Base-by-base conservation (phyloP, 2,329 filamentous ascomycete species). In the Aspergillus niger region DNA sequence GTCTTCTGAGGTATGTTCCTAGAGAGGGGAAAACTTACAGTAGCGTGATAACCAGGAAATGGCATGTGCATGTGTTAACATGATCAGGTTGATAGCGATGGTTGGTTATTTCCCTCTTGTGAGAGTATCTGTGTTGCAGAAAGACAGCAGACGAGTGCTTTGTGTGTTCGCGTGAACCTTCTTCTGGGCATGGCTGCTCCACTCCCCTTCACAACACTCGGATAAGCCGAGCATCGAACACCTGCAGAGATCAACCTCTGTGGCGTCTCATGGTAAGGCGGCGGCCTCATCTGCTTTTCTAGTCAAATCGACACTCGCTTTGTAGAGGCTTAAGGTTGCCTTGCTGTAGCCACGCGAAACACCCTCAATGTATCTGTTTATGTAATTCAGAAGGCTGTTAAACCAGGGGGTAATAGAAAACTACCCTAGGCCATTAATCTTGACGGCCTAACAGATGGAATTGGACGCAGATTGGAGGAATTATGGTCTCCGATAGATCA, bases 241-340 rank as follows among this genome's bases (percentile, higher is more conserved):
- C 51, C 53, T 47, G 53, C 39, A 55, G 39, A 15, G 17, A 26
- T 22, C 36, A 47, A 44, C 32, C 53, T 55, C 44, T 13, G 44
- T n/a, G 38, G 30, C 22, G 17, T 24, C 13, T 20, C 28, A 6
- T 13, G 52, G 39, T 44, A 22, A 43, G 44, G 52, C 0, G 20
- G 6, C 3, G 7, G 32, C 26, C 44, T 11, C 41, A n/a, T 20
- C 13, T 53, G 15, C 13, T 26, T 53, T 38, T 32, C 17, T 15
- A 17, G 5, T 5, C 3, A 17, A 8, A 15, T 41, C n/a, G n/a
- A 17, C 39, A n/a, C 39, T 41, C 7, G 4, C 7, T n/a, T n/a
- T 13, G 17, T 36, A 30, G 10, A 38, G 17, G 38, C 7, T 11
- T 6, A 38, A 17, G 38, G 11, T 13, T 7, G 3, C 17, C 20